phyloP scores from a whole-genome alignment of 2,329 filamentous ascomycete genomes.

The Xylariaceae sp. region DNA sequence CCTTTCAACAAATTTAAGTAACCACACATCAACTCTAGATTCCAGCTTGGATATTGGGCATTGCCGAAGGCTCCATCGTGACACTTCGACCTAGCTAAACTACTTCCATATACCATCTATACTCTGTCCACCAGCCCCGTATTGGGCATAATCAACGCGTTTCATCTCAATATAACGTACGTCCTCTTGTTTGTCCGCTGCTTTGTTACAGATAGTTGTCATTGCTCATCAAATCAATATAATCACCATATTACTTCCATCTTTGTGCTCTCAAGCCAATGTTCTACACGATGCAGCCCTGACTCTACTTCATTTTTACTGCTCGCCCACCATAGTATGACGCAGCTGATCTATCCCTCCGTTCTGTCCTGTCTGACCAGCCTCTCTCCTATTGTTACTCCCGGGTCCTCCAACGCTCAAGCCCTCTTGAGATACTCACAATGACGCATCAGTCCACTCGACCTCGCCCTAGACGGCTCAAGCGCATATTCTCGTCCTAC shows the following conservation, averaged over 20 bases:
- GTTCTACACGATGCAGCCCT: not conserved
- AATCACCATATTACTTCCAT: not conserved
- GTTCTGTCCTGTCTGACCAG: not conserved
- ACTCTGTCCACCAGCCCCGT: no score
- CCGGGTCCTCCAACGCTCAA: not conserved
- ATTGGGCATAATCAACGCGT: not conserved
- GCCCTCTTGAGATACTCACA: conserved; percentile 22
- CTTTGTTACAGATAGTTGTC: not conserved
- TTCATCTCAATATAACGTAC: not conserved
- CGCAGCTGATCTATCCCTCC: not conserved
- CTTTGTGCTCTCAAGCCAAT: not conserved
- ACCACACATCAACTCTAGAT: conserved; percentile 3
- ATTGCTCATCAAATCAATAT: not conserved
- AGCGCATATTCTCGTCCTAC: conserved; percentile 29
- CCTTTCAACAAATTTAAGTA: not conserved
- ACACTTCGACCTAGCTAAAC: no score
- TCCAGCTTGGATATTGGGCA: not conserved
- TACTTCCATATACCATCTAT: no score
- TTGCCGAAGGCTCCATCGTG: not conserved
- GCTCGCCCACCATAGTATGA: not conserved
- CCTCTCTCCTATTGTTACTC: not conserved
- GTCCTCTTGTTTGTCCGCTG: not conserved
- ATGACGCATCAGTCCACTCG: conserved; percentile 26
- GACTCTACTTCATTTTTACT: not conserved
- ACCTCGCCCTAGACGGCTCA: conserved; percentile 13